Conservation (phyloP, 106 monocot genomes). For the Iris macrosiphon region DNA sequence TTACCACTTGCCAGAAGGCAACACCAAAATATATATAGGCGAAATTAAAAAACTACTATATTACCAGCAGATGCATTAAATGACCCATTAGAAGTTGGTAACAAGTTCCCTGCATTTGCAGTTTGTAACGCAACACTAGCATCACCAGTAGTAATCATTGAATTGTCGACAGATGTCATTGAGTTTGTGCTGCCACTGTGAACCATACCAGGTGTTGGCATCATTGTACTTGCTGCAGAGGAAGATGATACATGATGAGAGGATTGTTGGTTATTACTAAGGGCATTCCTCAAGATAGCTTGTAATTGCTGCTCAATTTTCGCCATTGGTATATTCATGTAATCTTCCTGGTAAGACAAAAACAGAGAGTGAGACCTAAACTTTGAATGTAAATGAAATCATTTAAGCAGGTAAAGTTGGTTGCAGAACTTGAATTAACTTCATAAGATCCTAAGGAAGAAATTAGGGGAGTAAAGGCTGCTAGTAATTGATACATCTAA, state of each 20-base stretch:
- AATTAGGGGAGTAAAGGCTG: too few species aligned
- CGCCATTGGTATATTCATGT: slow-evolving; percentile 45
- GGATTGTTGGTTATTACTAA: slow-evolving; percentile 25
- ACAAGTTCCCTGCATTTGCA: slow-evolving; percentile 21
- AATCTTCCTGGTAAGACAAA: slow-evolving; percentile 45
- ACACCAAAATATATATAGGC: neutral
- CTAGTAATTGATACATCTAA: too few species aligned
- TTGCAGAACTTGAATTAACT: too few species aligned
- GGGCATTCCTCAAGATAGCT: slow-evolving; percentile 21
- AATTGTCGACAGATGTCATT: slow-evolving; percentile 18
- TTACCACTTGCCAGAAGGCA: neutral
- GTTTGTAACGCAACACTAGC: slow-evolving; percentile 25
- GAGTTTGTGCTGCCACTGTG: slow-evolving; percentile 31
- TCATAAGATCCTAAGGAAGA: too few species aligned
- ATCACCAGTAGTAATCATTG: slow-evolving; percentile 16
- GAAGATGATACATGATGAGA: slow-evolving; percentile 37
- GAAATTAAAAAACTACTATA: neutral
- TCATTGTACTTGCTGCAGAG: slow-evolving; percentile 54
- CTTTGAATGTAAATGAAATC: too few species aligned
- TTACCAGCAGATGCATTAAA: slow-evolving; percentile 40
- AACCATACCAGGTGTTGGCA: slow-evolving; percentile 83
- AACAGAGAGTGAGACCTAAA: neutral
- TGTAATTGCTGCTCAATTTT: slow-evolving; percentile 50
- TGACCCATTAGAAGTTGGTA: slow-evolving; percentile 27
- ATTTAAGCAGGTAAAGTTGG: too few species aligned